A percentile compares a stretch with the other conserved stretches of the same genome.
These are phyloP conservation scores for Lumnitzera littorea DNA, from an alignment of 345 rosid genomes.

Conservation along the genomic window DNA sequence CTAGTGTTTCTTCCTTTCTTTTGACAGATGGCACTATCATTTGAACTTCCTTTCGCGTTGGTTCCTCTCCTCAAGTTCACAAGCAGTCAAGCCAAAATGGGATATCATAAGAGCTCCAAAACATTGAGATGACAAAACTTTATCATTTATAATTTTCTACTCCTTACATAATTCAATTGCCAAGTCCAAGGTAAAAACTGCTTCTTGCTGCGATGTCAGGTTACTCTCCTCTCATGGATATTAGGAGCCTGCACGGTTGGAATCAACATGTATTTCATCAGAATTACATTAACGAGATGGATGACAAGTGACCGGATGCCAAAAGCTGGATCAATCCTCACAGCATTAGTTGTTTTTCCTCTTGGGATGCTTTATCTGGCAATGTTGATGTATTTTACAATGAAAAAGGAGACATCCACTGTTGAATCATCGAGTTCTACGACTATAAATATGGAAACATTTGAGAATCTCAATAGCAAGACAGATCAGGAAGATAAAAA, in stretches of 20 bases:
- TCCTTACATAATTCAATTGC: not conserved
- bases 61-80: conserved; percentile 19
- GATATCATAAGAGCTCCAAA: conserved; percentile 14
- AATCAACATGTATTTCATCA: conserved; percentile 11
- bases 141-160: not conserved
- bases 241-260: conserved; percentile 8
- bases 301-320: conserved; percentile 2
- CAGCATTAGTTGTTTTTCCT: not conserved
- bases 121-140: not conserved
- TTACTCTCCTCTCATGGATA: conserved; percentile 5
- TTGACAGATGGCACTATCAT: conserved; percentile 10
- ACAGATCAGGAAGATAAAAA: too few species aligned
- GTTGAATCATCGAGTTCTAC: not conserved
- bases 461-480: not conserved
- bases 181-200: not conserved
- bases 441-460: too few species aligned
- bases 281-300: conserved; percentile 5
- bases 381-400: conserved; percentile 1
- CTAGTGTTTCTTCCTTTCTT: not conserved
- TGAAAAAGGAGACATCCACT: conserved; percentile 2
- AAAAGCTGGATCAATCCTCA: conserved; percentile 1
- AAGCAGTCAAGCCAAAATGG: conserved; percentile 19
- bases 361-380: not conserved
- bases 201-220: not conserved
- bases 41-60: conserved; percentile 19